phyloP scores from a whole-genome alignment of 2,329 filamentous ascomycete genomes.

The Didymella segeticola region DNA sequence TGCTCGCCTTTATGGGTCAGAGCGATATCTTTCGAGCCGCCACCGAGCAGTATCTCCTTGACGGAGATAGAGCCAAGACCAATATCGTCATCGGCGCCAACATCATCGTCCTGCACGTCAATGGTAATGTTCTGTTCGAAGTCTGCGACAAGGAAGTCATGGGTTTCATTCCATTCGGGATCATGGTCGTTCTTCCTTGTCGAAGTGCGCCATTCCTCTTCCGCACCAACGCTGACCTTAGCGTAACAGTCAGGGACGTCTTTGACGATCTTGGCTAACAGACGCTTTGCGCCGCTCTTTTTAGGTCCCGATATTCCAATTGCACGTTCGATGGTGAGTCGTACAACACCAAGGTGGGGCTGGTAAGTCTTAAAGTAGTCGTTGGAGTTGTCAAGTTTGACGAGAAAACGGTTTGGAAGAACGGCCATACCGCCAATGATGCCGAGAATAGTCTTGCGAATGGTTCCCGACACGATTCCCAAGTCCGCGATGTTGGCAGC shows the following conservation, averaged over 20 bases:
- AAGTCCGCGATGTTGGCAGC: conserved; percentile 56
- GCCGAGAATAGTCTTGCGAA: conserved; percentile 55
- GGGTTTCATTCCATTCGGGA: conserved; percentile 58
- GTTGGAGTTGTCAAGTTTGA: conserved; percentile 55
- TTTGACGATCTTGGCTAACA: conserved; percentile 54
- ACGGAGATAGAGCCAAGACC: conserved; percentile 52
- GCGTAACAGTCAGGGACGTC: conserved; percentile 58
- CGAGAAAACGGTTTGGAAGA: conserved; percentile 58
- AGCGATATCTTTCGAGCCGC: conserved; percentile 52
- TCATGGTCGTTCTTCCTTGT: conserved; percentile 52
- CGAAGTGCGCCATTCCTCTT: conserved; percentile 53
- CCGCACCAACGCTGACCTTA: conserved; percentile 54
- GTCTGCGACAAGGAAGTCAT: conserved; percentile 57
- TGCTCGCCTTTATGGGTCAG: conserved; percentile 50
- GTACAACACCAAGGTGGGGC: conserved; percentile 52
- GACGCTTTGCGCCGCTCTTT: conserved; percentile 48
- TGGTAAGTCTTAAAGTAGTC: conserved; percentile 59
- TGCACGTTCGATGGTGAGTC: conserved; percentile 54
- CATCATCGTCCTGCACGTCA: conserved; percentile 56
- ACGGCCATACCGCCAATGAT: conserved; percentile 56
- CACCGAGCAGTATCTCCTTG: conserved; percentile 52
- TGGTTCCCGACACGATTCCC: conserved; percentile 50
- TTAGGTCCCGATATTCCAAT: conserved; percentile 49
- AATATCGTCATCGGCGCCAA: conserved; percentile 54
- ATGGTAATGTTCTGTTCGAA: conserved; percentile 53